Conservation (phyloP, 148 eudicot species). For the Rhododendron henanense region DNA sequence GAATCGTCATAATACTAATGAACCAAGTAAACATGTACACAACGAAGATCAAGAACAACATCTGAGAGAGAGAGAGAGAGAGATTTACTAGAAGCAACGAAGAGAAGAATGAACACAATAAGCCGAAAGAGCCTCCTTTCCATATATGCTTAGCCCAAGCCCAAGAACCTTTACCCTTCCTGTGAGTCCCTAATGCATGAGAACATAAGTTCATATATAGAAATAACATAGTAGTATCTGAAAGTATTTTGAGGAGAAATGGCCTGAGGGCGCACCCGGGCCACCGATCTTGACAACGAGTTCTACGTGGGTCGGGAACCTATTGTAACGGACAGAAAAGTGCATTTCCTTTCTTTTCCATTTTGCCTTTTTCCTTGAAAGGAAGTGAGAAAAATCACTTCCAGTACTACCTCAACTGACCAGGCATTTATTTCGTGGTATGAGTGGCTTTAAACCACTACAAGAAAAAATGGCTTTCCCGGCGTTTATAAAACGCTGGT, state of each 20-base stretch:
- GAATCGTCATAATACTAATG: background rate
- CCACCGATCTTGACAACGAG: background rate
- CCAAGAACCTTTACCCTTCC: background rate
- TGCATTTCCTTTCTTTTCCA: background rate
- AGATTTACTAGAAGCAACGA: background rate
- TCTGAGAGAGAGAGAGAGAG: background rate
- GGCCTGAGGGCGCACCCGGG: background rate
- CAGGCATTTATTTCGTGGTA: background rate
- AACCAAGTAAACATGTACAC: background rate
- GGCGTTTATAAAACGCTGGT: too few relatives aligned
- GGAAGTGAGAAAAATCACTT: background rate
- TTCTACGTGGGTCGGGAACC: background rate
- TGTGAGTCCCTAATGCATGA: background rate
- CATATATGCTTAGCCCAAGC: background rate
- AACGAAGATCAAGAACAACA: background rate
- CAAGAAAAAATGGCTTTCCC: too few relatives aligned
- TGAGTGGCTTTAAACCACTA: too few relatives aligned
- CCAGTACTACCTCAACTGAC: background rate
- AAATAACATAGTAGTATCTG: background rate
- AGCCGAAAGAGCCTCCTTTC: background rate
- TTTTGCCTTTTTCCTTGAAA: background rate
- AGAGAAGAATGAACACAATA: background rate
- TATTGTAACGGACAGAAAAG: background rate
- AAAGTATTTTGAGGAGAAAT: background rate
- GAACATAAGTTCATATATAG: background rate